These are phyloP conservation scores for Suillus sp. DNA, from an alignment of 768 basidiomycete genomes.

Conservation along the genomic window DNA sequence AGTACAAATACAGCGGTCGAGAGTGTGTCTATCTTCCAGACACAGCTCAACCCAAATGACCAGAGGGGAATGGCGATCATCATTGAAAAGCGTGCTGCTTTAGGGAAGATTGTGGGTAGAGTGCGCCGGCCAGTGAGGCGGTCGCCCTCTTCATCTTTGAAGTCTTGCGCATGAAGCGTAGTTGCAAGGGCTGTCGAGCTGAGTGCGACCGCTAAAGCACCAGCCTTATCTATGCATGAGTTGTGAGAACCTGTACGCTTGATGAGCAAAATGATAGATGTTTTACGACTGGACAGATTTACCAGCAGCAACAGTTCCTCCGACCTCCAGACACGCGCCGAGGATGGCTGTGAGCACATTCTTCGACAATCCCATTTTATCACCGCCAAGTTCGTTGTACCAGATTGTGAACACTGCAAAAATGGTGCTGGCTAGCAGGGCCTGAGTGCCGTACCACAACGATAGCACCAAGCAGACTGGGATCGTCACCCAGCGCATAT, in stretches of 20 bases:
- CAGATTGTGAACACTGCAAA: constrained; percentile 31
- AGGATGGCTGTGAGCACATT: constrained; percentile 42
- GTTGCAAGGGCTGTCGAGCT: constrained; percentile 44
- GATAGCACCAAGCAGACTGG: constrained; percentile 36
- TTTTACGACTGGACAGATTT: constrained; percentile 1
- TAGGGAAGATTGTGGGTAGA: constrained; percentile 46
- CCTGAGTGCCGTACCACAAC: constrained; percentile 30
- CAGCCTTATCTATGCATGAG: constrained; percentile 28
- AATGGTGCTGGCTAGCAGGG: constrained; percentile 36
- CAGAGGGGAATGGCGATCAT: constrained; percentile 39
- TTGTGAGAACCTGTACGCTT: constrained; percentile 23
- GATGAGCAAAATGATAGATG: neutral
- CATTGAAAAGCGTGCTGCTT: constrained; percentile 36
- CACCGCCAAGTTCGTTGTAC: constrained; percentile 42
- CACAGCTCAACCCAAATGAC: constrained; percentile 35
- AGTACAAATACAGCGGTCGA: constrained; percentile 30
- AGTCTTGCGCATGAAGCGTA: constrained; percentile 53
- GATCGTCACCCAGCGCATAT: constrained; percentile 37
- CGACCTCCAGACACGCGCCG: constrained; percentile 39
- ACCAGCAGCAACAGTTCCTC: constrained; percentile 43
- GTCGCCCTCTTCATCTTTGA: constrained; percentile 47
- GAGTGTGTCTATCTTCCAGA: constrained; percentile 39
- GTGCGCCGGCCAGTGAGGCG: constrained; percentile 40
- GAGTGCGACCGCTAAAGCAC: constrained; percentile 34
- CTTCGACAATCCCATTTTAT: constrained; percentile 41